These are phyloP conservation scores for Cytospora schulzeri DNA, from an alignment of 2,329 filamentous ascomycete species.

Conservation along the genomic window DNA sequence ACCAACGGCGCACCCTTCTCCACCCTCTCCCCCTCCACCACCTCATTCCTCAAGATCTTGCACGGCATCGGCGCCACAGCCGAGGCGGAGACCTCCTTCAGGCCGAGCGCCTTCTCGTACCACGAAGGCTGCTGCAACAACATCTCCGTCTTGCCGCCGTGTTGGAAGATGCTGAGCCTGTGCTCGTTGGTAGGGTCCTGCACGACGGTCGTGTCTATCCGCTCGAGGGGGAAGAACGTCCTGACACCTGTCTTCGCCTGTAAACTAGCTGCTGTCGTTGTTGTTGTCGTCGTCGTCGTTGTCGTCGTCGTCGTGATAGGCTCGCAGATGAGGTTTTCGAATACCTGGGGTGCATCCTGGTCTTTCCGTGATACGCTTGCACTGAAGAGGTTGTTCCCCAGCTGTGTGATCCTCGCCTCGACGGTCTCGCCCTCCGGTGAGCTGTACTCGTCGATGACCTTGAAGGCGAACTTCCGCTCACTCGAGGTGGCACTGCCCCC, in stretches of 20 bases:
- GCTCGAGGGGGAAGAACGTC: slow-evolving; percentile 79
- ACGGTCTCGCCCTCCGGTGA: slow-evolving; percentile 66
- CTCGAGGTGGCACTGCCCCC: slow-evolving; percentile 41
- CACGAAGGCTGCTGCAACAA: slow-evolving; percentile 67
- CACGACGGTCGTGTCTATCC: slow-evolving; percentile 79
- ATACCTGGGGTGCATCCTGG: slow-evolving; percentile 42
- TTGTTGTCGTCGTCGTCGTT: slow-evolving; percentile 31
- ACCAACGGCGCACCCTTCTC: slow-evolving; percentile 85
- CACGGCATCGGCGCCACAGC: slow-evolving; percentile 96
- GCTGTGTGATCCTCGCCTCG: slow-evolving; percentile 53
- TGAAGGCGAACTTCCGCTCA: slow-evolving; percentile 54
- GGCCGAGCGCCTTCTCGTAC: slow-evolving; percentile 84
- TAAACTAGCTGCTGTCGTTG: slow-evolving; percentile 28
- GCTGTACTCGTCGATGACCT: slow-evolving; percentile 61
- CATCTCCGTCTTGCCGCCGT: slow-evolving; percentile 61
- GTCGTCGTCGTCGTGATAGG: slow-evolving; percentile 35
- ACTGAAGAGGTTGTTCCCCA: slow-evolving; percentile 49
- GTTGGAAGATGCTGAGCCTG: slow-evolving; percentile 77
- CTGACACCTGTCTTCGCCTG: slow-evolving; percentile 50
- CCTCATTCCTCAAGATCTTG: slow-evolving; percentile 90
- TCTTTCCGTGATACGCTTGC: slow-evolving; percentile 48
- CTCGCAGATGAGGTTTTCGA: slow-evolving; percentile 50
- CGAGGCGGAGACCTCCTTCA: slow-evolving; percentile 78
- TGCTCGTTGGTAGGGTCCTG: slow-evolving; percentile 51
- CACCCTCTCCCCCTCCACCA: slow-evolving; percentile 78